These are phyloP conservation scores for Oxyria digyna DNA, from an alignment of 148 eudicot genomes.

Conservation along the genomic window DNA sequence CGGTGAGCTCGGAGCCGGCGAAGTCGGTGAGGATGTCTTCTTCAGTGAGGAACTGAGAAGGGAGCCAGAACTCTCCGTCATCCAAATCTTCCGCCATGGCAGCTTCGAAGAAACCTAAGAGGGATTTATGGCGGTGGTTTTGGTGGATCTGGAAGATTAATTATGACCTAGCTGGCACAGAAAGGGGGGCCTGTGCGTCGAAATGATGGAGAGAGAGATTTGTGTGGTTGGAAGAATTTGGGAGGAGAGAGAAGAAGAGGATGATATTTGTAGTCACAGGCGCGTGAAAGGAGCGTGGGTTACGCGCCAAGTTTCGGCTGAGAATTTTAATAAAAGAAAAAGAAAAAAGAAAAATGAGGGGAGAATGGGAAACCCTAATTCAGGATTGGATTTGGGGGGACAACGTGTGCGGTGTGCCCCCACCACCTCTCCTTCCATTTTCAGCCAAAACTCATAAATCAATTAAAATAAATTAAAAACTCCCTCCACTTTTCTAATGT, in stretches of 20 bases:
- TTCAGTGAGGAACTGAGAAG: constrained; percentile 29
- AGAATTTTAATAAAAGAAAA: not conserved
- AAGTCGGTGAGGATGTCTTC: constrained; percentile 22
- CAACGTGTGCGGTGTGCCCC: constrained; percentile 10
- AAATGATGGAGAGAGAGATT: not conserved
- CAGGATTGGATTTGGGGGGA: not conserved
- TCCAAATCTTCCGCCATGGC: constrained; percentile 12
- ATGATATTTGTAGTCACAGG: not conserved
- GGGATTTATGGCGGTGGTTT: not conserved
- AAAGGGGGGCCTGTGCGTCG: not conserved
- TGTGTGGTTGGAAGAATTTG: not conserved
- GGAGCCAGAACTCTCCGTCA: constrained; percentile 26
- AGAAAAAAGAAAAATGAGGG: not conserved
- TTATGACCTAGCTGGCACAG: not conserved
- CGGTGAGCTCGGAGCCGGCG: constrained; percentile 8
- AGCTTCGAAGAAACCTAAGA: not conserved
- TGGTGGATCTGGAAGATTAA: constrained; percentile 6
- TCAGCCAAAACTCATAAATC: not conserved
- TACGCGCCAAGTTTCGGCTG: not conserved
- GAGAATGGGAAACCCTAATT: constrained; percentile 1
- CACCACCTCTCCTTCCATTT: not conserved
- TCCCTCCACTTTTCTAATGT: not conserved
- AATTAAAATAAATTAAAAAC: not conserved
- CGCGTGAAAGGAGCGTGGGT: not conserved
- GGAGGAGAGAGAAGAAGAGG: constrained; percentile 5